Evolutionary conservation across 257 asterid genomes (phyloP).

Genomic region (Plantago major): DNA sequence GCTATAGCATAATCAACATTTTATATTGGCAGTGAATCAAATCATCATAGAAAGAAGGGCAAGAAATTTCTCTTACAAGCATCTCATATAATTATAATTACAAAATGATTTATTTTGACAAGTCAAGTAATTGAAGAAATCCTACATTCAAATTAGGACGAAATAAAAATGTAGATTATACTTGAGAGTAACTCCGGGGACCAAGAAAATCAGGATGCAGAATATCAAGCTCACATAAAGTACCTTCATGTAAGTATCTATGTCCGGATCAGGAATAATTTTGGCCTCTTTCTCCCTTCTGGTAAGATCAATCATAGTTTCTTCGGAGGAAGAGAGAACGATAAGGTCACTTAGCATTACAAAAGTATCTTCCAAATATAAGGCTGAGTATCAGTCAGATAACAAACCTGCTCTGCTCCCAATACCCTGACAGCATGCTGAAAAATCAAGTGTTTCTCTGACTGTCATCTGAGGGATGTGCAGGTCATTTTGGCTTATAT

Average conservation of each 20-base stretch:
- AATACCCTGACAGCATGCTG: constrained; percentile 56
- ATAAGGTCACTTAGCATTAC: neutral
- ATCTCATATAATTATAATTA: neutral
- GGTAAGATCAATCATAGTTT: constrained; percentile 44
- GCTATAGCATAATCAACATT: too few species aligned
- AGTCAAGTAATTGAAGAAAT: too few species aligned
- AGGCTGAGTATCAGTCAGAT: neutral
- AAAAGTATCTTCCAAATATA: neutral
- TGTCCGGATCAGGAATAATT: constrained; percentile 52
- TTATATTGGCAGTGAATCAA: too few species aligned
- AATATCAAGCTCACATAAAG: neutral
- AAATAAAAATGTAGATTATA: too few species aligned
- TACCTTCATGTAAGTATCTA: constrained; percentile 72
- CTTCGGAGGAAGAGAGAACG: constrained; percentile 24
- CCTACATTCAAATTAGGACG: too few species aligned
- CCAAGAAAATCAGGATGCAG: too few species aligned
- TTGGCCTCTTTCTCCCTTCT: constrained; percentile 53
- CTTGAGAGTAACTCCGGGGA: too few species aligned
- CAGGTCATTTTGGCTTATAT: constrained; percentile 52
- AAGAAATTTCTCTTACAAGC: neutral
- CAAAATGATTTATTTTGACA: neutral
- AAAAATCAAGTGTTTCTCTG: constrained; percentile 57
- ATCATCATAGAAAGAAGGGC: neutral
- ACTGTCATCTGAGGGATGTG: constrained; percentile 66
- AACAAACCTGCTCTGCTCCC: constrained; percentile 54